Evolutionary conservation across 495 filamentous ascomycete species (phyloP).

Genomic region (Hyaloscypha variabilis): DNA sequence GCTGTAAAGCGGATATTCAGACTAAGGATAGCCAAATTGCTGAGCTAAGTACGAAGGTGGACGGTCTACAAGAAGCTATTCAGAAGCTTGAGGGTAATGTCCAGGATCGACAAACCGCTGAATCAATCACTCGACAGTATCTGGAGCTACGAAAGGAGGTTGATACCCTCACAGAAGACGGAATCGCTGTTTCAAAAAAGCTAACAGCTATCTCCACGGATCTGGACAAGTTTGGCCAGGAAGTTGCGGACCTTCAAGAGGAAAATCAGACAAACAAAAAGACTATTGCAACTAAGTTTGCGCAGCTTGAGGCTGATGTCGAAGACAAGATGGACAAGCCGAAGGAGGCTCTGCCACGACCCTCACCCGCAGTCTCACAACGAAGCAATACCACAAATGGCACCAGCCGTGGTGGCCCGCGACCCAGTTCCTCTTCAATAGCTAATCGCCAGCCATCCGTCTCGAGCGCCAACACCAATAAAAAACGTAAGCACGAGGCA

Average conservation of each 20-base stretch:
- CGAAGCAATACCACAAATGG: neutral
- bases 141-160: neutral
- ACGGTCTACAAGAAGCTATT: neutral
- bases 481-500: neutral
- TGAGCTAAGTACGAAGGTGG: neutral
- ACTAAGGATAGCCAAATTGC: neutral
- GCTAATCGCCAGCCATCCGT: neutral
- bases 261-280: neutral
- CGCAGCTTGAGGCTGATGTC: neutral
- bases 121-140: neutral
- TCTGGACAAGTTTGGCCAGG: neutral
- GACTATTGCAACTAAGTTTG: neutral
- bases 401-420: neutral
- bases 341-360: neutral
- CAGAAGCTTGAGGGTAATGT: neutral
- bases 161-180: neutral
- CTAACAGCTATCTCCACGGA: neutral
- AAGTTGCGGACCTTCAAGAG: neutral
- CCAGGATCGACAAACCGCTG: neutral
- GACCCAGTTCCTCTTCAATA: neutral
- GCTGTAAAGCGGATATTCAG: neutral
- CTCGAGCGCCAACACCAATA: neutral
- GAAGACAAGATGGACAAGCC: neutral
- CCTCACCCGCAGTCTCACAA: neutral
- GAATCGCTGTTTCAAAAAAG: neutral